A percentile compares a stretch with the other conserved stretches of the same genome.
These are phyloP conservation scores for Porphyrellus cyaneotinctus DNA, from an alignment of 768 basidiomycete species.

Conservation along the genomic window DNA sequence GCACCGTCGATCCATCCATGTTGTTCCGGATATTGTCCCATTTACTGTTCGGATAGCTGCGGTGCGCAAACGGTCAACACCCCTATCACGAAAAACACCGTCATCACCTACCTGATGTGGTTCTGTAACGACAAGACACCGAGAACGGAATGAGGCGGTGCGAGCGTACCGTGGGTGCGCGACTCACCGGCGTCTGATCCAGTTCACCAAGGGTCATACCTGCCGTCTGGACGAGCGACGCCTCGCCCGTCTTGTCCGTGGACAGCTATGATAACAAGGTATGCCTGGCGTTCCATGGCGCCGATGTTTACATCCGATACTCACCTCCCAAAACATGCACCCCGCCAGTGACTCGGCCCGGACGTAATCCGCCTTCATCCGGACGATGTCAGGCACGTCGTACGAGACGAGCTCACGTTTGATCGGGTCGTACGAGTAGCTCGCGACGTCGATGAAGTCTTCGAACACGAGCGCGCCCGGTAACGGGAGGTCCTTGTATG, in stretches of 20 bases:
- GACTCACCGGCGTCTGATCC: slow-evolving; percentile 46
- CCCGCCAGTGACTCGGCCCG: slow-evolving; percentile 56
- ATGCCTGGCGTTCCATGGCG: too few species aligned
- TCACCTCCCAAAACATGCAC: slow-evolving; percentile 70
- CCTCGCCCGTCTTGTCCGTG: slow-evolving; percentile 53
- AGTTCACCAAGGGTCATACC: slow-evolving; percentile 46
- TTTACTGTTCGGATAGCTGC: slow-evolving; percentile 61
- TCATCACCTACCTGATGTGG: slow-evolving; percentile 47
- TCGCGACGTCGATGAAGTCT: slow-evolving; percentile 65
- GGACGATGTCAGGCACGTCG: slow-evolving; percentile 67
- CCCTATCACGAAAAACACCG: not conserved
- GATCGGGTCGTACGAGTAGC: slow-evolving; percentile 71
- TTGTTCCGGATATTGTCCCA: slow-evolving; percentile 68
- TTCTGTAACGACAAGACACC: slow-evolving; percentile 41
- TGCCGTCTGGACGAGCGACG: slow-evolving; percentile 55
- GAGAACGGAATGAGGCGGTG: not conserved
- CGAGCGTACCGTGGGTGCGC: not conserved
- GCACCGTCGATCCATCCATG: slow-evolving; percentile 40
- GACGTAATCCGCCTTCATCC: slow-evolving; percentile 66
- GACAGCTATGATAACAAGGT: slow-evolving; percentile 36
- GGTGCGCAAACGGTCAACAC: not conserved
- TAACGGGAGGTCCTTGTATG: slow-evolving; percentile 71
- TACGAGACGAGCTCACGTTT: slow-evolving; percentile 70
- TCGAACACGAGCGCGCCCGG: slow-evolving; percentile 59
- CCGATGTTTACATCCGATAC: not conserved